Conservation (phyloP, 1,284 basidiomycete species). For the Papiliotrema laurentii region DNA sequence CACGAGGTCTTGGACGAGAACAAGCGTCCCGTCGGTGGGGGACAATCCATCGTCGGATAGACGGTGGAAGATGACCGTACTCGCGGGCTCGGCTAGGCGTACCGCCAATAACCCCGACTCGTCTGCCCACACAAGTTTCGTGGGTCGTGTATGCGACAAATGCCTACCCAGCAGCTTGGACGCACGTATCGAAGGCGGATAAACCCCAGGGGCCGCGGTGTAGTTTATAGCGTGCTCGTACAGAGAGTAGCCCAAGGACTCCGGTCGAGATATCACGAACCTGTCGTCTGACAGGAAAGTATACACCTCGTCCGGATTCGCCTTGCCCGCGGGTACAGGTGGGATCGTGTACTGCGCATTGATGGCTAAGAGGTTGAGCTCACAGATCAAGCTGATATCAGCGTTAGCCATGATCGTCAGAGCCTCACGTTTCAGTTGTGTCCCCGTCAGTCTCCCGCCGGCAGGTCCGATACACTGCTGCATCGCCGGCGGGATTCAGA, state of each 20-base stretch:
- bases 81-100: not conserved
- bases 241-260: not conserved
- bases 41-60: not conserved
- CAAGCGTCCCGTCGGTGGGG: not conserved
- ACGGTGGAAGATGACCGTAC: not conserved
- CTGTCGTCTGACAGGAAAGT: slow-evolving; percentile 13
- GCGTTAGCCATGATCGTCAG: not conserved
- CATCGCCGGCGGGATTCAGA: slow-evolving; percentile 20
- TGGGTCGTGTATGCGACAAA: not conserved
- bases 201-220: not conserved
- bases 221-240: not conserved
- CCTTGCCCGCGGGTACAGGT: slow-evolving; percentile 4
- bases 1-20: not conserved
- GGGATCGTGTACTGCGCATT: slow-evolving; percentile 20
- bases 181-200: not conserved
- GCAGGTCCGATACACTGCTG: slow-evolving; percentile 12
- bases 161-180: not conserved
- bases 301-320: slow-evolving; percentile 9
- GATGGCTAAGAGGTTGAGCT: slow-evolving; percentile 20
- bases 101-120: not conserved
- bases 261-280: slow-evolving; percentile 8
- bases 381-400: slow-evolving; percentile 6
- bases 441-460: not conserved
- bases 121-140: not conserved
- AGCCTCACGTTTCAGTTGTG: not conserved